phyloP scores from a whole-genome alignment of 2,329 filamentous ascomycete species.

The Clonostachys byssicola region DNA sequence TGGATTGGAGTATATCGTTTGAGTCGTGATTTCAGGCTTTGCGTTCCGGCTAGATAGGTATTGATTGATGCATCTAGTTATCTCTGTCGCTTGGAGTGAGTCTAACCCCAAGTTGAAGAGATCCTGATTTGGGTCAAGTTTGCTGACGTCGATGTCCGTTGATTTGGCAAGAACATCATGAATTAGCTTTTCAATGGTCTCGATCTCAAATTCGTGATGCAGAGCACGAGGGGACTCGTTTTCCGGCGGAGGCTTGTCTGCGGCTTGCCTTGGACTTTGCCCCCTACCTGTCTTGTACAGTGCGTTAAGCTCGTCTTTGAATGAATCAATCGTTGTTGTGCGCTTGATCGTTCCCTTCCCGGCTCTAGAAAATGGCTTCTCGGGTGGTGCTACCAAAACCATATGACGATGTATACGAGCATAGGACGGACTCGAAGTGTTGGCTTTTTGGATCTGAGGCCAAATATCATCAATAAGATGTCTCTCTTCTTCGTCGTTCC shows the following conservation, averaged over 20 bases:
- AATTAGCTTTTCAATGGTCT: background rate
- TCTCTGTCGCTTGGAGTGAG: constrained; percentile 29
- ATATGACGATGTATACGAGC: constrained; percentile 36
- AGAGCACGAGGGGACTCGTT: background rate
- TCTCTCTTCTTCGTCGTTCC: constrained; percentile 9
- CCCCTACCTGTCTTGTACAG: constrained; percentile 23
- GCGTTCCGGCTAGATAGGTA: background rate
- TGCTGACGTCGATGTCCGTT: constrained; percentile 6
- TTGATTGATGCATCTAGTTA: background rate
- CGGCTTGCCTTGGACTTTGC: background rate
- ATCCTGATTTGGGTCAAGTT: constrained; percentile 18
- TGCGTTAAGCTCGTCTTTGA: constrained; percentile 35
- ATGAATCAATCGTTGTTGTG: constrained; percentile 28
- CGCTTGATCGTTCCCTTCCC: constrained; percentile 42
- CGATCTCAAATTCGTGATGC: too few species aligned
- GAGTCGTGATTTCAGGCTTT: constrained; percentile 7
- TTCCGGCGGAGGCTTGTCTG: background rate
- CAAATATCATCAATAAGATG: constrained; percentile 35
- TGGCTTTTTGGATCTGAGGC: constrained; percentile 34
- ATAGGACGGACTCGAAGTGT: constrained; percentile 36
- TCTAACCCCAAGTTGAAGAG: constrained; percentile 32
- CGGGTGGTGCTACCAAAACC: constrained; percentile 27
- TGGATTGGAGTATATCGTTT: constrained; percentile 19
- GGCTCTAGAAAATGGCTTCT: constrained; percentile 36
- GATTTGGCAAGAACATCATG: background rate